Base-by-base conservation (phyloP, 2,329 filamentous ascomycete species). In the Phoma sp. region DNA sequence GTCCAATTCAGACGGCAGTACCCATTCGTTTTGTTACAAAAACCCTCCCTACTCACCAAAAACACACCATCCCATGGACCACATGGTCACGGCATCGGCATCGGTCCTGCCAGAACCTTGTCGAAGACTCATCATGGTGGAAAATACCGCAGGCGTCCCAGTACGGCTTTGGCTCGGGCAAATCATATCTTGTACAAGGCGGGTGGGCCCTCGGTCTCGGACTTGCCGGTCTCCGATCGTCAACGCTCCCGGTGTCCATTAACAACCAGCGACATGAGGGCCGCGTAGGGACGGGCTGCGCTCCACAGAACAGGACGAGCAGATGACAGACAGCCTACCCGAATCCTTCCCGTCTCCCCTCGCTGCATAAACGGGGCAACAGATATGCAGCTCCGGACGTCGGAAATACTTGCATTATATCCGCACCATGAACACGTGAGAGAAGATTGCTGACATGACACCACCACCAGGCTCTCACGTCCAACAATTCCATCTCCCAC, bases 401-500 rank as follows among this genome's bases (percentile, higher is more conserved):
- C 42, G 43, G 43, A 39, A 26, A 38, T 33, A 15, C 30, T 10
- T 10, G 3, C 2, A 2, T 33, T 29, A 28, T 29, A 39, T 53
- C 43, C 26, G 32, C 38, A 20, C 5, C 6, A 5, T 14, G 15
- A 12, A 20, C 28, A 17, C 29, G 25, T 30, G 15, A 29, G 15
- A 28, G 7, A 11, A 11, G 18, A 42, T 7, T 26, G 18, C 23
- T 53, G 17, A 47, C 50, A 42, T 42, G 7, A 32, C 38, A 17
- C 25, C 20, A 21, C 18, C 25, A 21, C n/a, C 74, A 86, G 72
- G 89, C 93, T 76, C 81, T 98, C 57, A 84, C 87, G 57, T 89
- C 87, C 66, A 93, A 89, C 67, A 87, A 87, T 46, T 88, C 86
- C 65, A 84, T 98, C 65, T 80, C 86, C 25, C 81, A 90, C 48